These are phyloP conservation scores for Boletellus ananiceps DNA, from an alignment of 768 basidiomycete species.

Conservation along the genomic window DNA sequence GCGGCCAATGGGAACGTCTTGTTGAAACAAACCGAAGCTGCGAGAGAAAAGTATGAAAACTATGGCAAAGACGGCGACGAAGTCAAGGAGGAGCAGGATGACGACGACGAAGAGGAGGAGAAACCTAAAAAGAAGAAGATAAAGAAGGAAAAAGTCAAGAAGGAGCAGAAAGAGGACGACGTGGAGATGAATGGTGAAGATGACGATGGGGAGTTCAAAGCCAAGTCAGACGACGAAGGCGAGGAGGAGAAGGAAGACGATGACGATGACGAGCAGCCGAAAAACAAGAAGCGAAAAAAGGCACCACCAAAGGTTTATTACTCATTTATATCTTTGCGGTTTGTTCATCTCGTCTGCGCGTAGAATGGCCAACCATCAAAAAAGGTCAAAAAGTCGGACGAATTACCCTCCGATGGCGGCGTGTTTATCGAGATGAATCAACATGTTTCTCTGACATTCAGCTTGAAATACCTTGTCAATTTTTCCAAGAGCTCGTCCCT, in stretches of 20 bases:
- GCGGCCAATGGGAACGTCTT: constrained; percentile 87
- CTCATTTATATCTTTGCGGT: background rate
- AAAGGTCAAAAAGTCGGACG: constrained; percentile 56
- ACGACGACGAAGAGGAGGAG: constrained; percentile 33
- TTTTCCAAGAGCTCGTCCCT: constrained; percentile 88
- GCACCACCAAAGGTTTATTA: constrained; percentile 42
- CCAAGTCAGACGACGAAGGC: constrained; percentile 42
- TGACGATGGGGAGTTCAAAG: constrained; percentile 39
- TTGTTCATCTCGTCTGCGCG: background rate
- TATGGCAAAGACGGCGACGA: constrained; percentile 43
- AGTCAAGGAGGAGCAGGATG: constrained; percentile 39
- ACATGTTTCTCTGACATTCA: constrained; percentile 90
- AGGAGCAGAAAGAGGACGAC: constrained; percentile 38
- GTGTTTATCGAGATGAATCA: constrained; percentile 85
- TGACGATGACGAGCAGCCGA: constrained; percentile 46
- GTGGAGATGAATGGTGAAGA: constrained; percentile 49
- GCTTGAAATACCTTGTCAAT: constrained; percentile 94
- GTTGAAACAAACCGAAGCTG: constrained; percentile 66
- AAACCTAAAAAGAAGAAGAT: constrained; percentile 24
- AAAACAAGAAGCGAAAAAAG: constrained; percentile 70
- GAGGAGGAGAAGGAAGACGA: constrained; percentile 49
- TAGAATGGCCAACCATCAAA: constrained; percentile 42
- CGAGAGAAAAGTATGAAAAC: constrained; percentile 36
- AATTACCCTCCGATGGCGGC: constrained; percentile 50
- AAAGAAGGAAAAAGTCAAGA: constrained; percentile 39